Evolutionary conservation across 1,284 basidiomycete genomes (phyloP).

Genomic region (Psilocybe mexicana): DNA sequence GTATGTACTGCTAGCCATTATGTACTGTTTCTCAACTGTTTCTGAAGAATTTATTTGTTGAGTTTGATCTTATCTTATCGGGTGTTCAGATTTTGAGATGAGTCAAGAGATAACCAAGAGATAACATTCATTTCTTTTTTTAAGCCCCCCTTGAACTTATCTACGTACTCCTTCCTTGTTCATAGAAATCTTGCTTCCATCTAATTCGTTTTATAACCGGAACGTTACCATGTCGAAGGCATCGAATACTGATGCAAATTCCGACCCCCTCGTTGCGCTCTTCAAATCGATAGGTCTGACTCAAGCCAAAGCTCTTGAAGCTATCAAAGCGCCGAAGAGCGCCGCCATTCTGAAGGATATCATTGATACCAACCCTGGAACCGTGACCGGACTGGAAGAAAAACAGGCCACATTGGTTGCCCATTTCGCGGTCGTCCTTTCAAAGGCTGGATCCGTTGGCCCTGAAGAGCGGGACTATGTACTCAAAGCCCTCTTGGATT

Average conservation of each 20-base stretch:
- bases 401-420: slow-evolving; percentile 77
- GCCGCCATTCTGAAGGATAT: slow-evolving; percentile 72
- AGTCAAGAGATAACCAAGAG: neutral
- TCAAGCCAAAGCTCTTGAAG: slow-evolving; percentile 80
- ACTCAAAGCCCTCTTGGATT: slow-evolving; percentile 69
- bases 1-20: no score
- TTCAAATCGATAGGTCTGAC: slow-evolving; percentile 84
- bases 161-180: neutral
- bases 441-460: slow-evolving; percentile 50
- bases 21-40: no score
- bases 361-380: slow-evolving; percentile 61
- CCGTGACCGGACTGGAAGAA: slow-evolving; percentile 62
- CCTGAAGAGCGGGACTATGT: slow-evolving; percentile 67
- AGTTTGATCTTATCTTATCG: no score
- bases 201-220: neutral
- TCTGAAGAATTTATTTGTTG: no score
- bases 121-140: neutral
- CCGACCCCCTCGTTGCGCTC: slow-evolving; percentile 53
- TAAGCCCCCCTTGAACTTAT: neutral
- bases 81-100: no score
- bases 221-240: slow-evolving; percentile 6
- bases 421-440: slow-evolving; percentile 67
- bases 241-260: slow-evolving; percentile 4
- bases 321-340: slow-evolving; percentile 78
- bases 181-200: neutral